Percentiles rank a stretch among this genome's conserved stretches.
These are phyloP conservation scores for Auricularia cornea DNA, from an alignment of 768 basidiomycete genomes.

Conservation along the genomic window DNA sequence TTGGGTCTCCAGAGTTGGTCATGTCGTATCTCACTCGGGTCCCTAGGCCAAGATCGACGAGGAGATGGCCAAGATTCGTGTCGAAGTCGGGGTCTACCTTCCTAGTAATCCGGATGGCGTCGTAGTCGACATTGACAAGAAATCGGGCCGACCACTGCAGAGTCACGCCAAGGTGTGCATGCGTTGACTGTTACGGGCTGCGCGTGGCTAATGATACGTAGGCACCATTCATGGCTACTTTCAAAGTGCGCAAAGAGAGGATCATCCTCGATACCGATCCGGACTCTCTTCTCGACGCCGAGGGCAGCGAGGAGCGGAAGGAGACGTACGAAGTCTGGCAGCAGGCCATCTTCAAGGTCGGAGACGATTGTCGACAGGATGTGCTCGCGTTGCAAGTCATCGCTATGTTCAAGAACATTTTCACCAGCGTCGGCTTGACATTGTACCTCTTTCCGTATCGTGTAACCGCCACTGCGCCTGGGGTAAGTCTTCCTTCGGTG, in stretches of 20 bases:
- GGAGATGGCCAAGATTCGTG: conserved; percentile 92
- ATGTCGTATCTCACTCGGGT: conserved; percentile 4
- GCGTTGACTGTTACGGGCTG: not conserved
- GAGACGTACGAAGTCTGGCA: conserved; percentile 86
- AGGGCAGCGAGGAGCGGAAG: conserved; percentile 43
- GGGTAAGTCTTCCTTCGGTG: conserved; percentile 49
- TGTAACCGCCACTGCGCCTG: conserved; percentile 93
- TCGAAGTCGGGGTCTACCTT: conserved; percentile 93
- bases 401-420: conserved; percentile 99
- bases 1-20: conserved; percentile 19
- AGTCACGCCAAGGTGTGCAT: conserved; percentile 85
- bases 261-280: conserved; percentile 60
- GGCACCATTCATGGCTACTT: conserved; percentile 99
- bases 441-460: conserved; percentile 93
- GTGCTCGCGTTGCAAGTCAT: conserved; percentile 95
- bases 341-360: conserved; percentile 98
- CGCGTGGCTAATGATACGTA: conserved; percentile 23
- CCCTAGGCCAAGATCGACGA: conserved; percentile 94
- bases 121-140: conserved; percentile 96
- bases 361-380: conserved; percentile 97
- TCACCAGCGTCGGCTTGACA: conserved; percentile 77
- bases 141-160: conserved; percentile 91
- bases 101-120: conserved; percentile 96
- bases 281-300: conserved; percentile 60
- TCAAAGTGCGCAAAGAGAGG: conserved; percentile 90